Base-by-base conservation (phyloP, 2,329 filamentous ascomycete species). In the Pseudogymnoascus sp. region DNA sequence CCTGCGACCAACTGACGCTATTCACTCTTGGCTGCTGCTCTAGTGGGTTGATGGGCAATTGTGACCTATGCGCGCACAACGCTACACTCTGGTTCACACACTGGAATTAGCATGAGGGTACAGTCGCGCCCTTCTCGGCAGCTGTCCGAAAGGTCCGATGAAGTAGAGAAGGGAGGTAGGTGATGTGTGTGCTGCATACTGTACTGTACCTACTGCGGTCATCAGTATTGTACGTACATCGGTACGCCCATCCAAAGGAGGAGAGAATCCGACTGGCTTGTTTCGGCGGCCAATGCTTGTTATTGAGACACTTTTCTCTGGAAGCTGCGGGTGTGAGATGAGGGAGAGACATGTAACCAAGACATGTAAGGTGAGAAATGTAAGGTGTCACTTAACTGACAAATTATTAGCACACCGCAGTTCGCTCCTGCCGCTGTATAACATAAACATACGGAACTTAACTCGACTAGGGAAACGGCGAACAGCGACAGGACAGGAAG, bases 311-410 rank as follows among this genome's bases (percentile, higher is more conserved):
- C 22, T 6, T n/a, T 2, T 53, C n/a, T 53, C 22, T 22, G 22
- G 22, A 22, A 12, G 47, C 15, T 15, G n/a, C 9, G 9, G 9
- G 33, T 1, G 47, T 12, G 30, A 53, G n/a, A 53, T 53, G n/a
- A 33, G 15, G 2, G 47, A 53, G 47, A 53, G 47, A 53, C 47
- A 53, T 33, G 47, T 53, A 33, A 18, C 2, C 20, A 33, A 53
- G 47, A 53, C 47, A 53, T 53, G 43, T 20, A 53, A 53, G 14
- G 43, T 15, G 43, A 53, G n/a, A 33, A 53, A 53, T 53, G 43
- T 11, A 18, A 50, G 43, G 25, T 50, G 43, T 53, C 43, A 53
- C n/a, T n/a, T 53, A 53, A 20, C 28, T 53, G 47, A 53, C 47
- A 53, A 20, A 33, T 33, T 33, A 14, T 53, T 4, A 53, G 47